phyloP scores from a whole-genome alignment of 345 rosid species.

The Litchi chinensis region DNA sequence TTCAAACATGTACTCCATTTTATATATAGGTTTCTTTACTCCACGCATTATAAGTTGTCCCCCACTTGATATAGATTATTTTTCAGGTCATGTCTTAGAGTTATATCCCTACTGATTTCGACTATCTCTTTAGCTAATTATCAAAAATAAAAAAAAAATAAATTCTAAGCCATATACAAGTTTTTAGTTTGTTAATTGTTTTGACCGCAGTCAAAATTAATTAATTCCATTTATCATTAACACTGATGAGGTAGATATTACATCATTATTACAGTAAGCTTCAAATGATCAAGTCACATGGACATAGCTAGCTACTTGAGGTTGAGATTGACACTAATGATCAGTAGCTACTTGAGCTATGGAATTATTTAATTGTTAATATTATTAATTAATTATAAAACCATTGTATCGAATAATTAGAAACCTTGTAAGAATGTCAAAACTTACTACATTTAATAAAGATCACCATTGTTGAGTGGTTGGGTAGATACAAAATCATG shows the following conservation, averaged over 20 bases:
- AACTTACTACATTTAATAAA: background rate
- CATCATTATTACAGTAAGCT: constrained; percentile 37
- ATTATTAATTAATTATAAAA: background rate
- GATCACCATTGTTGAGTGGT: constrained; percentile 23
- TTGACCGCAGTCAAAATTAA: background rate
- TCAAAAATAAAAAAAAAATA: too few relatives aligned
- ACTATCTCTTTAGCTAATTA: too few relatives aligned
- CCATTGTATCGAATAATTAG: background rate
- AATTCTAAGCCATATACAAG: too few relatives aligned
- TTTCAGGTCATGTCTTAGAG: too few relatives aligned
- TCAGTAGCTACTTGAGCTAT: constrained; percentile 14
- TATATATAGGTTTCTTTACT: too few relatives aligned
- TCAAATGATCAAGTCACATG: constrained; percentile 31
- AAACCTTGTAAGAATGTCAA: constrained; percentile 26
- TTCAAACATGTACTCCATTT: background rate
- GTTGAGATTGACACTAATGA: constrained; percentile 2
- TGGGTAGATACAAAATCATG: constrained; percentile 12
- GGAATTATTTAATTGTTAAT: constrained; percentile 6
- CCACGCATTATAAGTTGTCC: too few relatives aligned
- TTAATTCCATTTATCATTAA: background rate
- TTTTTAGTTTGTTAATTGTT: too few relatives aligned
- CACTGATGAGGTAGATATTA: constrained; percentile 33
- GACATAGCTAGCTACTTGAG: constrained; percentile 14
- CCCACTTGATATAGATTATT: too few relatives aligned
- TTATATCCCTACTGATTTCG: too few relatives aligned